Base-by-base conservation (phyloP, 768 basidiomycete genomes). In the Auricularia cornea region DNA sequence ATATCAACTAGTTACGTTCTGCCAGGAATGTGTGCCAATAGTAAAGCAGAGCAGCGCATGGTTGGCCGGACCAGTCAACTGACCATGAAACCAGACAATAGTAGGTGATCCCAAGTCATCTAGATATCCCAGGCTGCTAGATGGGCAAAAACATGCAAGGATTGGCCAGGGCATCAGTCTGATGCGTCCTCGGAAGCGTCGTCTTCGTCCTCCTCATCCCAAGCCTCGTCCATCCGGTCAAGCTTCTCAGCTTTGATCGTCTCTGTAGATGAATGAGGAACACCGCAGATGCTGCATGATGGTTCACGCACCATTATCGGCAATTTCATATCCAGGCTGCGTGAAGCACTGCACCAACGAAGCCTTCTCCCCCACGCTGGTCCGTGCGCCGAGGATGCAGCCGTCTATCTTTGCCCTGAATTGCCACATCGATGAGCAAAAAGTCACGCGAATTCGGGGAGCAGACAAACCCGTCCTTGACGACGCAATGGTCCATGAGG, bases 401-500 rank as follows among this genome's bases (percentile, higher is more conserved):
- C 84, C 84, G 18, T 92, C 90, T 2, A 93, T 73, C 73, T 88
- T 92, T 3, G 83, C 89, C 2, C 90, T 92, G 65, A 28, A 52
- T 18, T 2, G 52, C 20, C 54, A n/a, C 12, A 3, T 23, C 40
- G 2, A 48, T 23, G 16, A 14, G 20, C 2, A n/a, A 40, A 60
- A 60, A 29, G 59, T 60, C 26, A 44, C 41, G 16, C 31, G 23
- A 26, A 31, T n/a, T 59, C 44, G 16, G 23, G 29, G 12, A 51
- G 51, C 26, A 23, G 26, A 70, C 84, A 70, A 66, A 93, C 94
- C 93, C 92, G 63, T 96, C 93, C 51, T 83, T 89, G 14, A 98
- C 77, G 3, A 90, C 82, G 68, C 94, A 95, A 69, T 96, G 94
- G 70, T 97, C 95, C 66, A 94, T 80, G 28, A 98, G 72, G 6